Conservation (phyloP, 495 filamentous ascomycete species). For the Penicillium nucicola region DNA sequence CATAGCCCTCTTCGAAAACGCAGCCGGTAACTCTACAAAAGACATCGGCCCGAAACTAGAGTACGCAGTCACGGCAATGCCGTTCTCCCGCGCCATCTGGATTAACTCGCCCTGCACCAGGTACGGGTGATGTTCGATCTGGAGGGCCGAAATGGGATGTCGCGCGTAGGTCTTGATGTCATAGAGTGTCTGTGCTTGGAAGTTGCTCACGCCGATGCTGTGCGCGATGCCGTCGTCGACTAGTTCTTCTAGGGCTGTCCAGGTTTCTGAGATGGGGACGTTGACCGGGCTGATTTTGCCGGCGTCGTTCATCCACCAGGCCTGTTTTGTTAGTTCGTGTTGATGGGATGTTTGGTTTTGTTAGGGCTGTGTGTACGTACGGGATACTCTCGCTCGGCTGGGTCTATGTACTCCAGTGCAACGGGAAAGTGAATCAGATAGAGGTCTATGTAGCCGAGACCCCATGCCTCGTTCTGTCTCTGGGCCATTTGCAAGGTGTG, state of each 20-base stretch:
- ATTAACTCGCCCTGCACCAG: slow-evolving; percentile 73
- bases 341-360: too few species aligned
- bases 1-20: slow-evolving; percentile 51
- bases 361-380: not conserved
- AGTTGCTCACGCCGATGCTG: slow-evolving; percentile 84
- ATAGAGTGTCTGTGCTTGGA: slow-evolving; percentile 72
- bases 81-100: slow-evolving; percentile 62
- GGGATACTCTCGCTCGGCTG: slow-evolving; percentile 52
- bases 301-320: slow-evolving; percentile 64
- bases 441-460: slow-evolving; percentile 79
- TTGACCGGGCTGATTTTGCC: slow-evolving; percentile 58
- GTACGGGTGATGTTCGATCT: slow-evolving; percentile 96
- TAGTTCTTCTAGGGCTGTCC: slow-evolving; percentile 75
- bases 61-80: slow-evolving; percentile 81
- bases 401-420: slow-evolving; percentile 75
- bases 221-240: slow-evolving; percentile 64
- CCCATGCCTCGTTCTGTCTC: slow-evolving; percentile 75
- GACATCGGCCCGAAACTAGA: slow-evolving; percentile 80
- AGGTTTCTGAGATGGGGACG: slow-evolving; percentile 76
- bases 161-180: slow-evolving; percentile 80
- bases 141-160: slow-evolving; percentile 71
- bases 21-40: slow-evolving; percentile 74
- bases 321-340: slow-evolving; percentile 45
- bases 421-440: slow-evolving; percentile 82
- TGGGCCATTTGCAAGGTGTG: slow-evolving; percentile 66